These are phyloP conservation scores for Arthrocladium fulminans DNA, from an alignment of 2,329 filamentous ascomycete genomes.

Conservation along the genomic window DNA sequence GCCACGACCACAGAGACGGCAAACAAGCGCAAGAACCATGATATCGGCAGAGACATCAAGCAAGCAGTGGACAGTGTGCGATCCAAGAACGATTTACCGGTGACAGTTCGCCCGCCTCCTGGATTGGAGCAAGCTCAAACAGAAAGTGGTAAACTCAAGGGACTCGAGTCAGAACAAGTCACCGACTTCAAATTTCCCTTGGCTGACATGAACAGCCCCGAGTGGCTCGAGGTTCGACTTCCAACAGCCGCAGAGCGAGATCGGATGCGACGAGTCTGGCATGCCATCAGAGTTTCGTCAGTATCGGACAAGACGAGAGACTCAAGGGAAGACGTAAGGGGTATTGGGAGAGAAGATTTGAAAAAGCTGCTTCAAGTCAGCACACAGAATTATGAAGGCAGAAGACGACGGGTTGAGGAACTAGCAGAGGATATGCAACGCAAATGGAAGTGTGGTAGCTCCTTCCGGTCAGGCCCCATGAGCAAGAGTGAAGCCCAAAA, in stretches of 20 bases:
- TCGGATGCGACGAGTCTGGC: background rate
- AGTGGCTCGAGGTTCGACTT: constrained; percentile 5
- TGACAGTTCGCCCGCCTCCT: background rate
- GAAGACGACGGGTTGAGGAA: constrained; percentile 1
- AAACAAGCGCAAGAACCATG: background rate
- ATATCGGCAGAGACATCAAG: background rate
- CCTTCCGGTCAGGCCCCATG: constrained; percentile 4
- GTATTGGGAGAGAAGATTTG: background rate
- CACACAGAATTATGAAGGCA: background rate
- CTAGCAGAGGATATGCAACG: constrained; percentile 3
- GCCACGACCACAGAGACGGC: background rate
- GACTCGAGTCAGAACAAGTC: background rate
- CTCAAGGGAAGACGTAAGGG: background rate
- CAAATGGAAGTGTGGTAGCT: constrained; percentile 3
- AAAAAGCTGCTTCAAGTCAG: background rate
- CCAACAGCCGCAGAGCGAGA: background rate
- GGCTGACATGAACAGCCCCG: background rate
- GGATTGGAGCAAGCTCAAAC: background rate
- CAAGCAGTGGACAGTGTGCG: background rate
- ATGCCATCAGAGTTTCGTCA: background rate
- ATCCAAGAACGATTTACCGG: background rate
- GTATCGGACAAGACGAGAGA: background rate
- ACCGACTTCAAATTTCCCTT: constrained; percentile 7
- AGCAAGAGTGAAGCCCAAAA: constrained; percentile 7
- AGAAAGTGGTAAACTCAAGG: background rate